phyloP scores from a whole-genome alignment of 345 rosid species.

The Rhodamnia argentea region DNA sequence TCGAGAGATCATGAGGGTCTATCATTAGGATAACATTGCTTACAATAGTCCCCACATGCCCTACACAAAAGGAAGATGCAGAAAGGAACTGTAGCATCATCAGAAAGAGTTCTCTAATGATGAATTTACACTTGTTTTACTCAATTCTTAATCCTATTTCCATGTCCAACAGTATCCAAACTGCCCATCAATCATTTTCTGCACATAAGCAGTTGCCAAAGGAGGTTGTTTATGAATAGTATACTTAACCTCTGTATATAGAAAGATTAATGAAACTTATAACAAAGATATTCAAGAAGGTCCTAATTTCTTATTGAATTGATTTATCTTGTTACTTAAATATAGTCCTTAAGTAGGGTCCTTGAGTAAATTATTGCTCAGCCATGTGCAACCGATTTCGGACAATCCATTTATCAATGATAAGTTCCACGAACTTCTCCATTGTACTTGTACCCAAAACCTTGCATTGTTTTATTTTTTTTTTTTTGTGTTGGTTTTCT shows the following conservation, averaged over 20 bases:
- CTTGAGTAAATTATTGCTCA: constrained; percentile 10
- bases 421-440: constrained; percentile 5
- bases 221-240: not conserved
- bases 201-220: not conserved
- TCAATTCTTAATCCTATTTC: not conserved
- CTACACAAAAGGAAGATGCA: not conserved
- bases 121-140: not conserved
- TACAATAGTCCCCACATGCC: not conserved
- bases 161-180: not conserved
- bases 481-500: not conserved
- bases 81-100: not conserved
- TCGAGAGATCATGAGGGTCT: not conserved
- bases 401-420: constrained; percentile 7
- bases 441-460: not conserved
- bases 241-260: not conserved
- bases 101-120: not conserved
- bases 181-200: not conserved
- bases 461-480: not conserved
- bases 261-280: not conserved
- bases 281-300: not conserved
- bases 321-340: not conserved
- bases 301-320: not conserved
- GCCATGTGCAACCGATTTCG: constrained; percentile 31
- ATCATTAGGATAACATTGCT: constrained; percentile 1
- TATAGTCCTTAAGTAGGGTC: constrained; percentile 2